phyloP scores from a whole-genome alignment of 176 grass and related monocot genomes.

The Juncus inflexus region DNA sequence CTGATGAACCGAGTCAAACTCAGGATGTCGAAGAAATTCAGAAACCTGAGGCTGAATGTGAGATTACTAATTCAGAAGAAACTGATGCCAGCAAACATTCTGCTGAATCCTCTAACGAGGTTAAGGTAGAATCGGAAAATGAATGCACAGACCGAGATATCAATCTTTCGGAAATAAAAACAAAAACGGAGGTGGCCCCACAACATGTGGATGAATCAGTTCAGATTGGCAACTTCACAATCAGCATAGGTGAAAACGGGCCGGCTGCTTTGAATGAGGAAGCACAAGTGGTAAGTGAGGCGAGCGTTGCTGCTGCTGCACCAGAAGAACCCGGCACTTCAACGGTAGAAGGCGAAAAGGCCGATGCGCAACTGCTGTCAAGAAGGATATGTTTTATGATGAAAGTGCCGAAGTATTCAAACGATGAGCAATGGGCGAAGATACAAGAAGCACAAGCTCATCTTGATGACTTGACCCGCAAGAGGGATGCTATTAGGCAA shows the following conservation, averaged over 20 bases:
- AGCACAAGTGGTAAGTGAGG: constrained; percentile 16
- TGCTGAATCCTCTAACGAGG: constrained; percentile 30
- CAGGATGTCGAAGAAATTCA: constrained; percentile 28
- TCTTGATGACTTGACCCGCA: constrained; percentile 58
- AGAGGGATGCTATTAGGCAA: constrained; percentile 63
- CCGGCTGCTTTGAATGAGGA: constrained; percentile 28
- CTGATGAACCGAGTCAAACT: constrained; percentile 1
- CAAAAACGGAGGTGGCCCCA: constrained; percentile 12
- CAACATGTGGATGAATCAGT: constrained; percentile 22
- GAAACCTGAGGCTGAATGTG: constrained; percentile 9
- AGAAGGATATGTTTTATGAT: constrained; percentile 37
- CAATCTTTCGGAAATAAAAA: constrained; percentile 30
- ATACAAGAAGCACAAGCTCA: constrained; percentile 50
- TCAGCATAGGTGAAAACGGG: constrained; percentile 32
- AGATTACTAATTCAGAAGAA: constrained; percentile 15
- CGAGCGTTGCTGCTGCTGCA: constrained; percentile 20
- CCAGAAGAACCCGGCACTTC: constrained; percentile 14
- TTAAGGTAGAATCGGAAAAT: constrained; percentile 35
- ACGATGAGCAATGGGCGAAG: constrained; percentile 58
- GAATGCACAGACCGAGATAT: constrained; percentile 18
- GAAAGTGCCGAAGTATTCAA: constrained; percentile 55
- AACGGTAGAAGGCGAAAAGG: constrained; percentile 30
- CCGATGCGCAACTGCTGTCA: constrained; percentile 27
- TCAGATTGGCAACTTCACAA: constrained; percentile 28
- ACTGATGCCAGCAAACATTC: constrained; percentile 28